Conservation (phyloP, 177 flowering plant species). For the Telopea speciosissima region DNA sequence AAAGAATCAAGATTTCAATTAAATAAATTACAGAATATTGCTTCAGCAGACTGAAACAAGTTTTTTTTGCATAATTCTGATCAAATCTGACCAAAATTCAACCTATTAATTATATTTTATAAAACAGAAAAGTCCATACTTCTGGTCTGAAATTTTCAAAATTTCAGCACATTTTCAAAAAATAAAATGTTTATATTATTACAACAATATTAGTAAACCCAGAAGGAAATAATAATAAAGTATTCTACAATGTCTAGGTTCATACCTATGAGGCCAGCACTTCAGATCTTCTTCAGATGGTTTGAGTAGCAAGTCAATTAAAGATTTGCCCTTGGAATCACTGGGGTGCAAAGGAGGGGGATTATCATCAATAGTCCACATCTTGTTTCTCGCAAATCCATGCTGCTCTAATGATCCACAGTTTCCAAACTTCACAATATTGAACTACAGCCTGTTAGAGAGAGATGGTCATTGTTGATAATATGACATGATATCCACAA, state of each 20-base stretch:
- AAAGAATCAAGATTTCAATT: too few species aligned
- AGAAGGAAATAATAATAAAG: too few species aligned
- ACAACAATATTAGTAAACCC: too few species aligned
- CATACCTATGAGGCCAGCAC: slow-evolving; percentile 86
- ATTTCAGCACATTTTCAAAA: too few species aligned
- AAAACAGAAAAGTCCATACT: too few species aligned
- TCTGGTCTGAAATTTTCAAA: too few species aligned
- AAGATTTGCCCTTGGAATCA: slow-evolving; percentile 58
- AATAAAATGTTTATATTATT: too few species aligned
- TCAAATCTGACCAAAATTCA: too few species aligned
- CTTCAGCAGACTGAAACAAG: too few species aligned
- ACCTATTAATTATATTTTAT: too few species aligned
- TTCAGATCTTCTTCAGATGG: slow-evolving; percentile 79
- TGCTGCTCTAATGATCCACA: slow-evolving; percentile 73
- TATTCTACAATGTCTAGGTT: background rate
- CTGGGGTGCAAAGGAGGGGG: slow-evolving; percentile 56
- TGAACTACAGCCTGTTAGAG: slow-evolving; percentile 2
- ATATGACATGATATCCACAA: background rate
- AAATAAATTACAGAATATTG: too few species aligned
- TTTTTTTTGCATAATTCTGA: too few species aligned
- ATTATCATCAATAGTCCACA: slow-evolving; percentile 64
- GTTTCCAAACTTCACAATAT: slow-evolving; percentile 56
- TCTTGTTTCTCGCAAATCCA: slow-evolving; percentile 85
- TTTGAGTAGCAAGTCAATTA: slow-evolving; percentile 63
- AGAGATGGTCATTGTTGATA: background rate